Evolutionary conservation across 805 yeast species (phyloP).

Genomic region (Metschnikowia noctiluminum): DNA sequence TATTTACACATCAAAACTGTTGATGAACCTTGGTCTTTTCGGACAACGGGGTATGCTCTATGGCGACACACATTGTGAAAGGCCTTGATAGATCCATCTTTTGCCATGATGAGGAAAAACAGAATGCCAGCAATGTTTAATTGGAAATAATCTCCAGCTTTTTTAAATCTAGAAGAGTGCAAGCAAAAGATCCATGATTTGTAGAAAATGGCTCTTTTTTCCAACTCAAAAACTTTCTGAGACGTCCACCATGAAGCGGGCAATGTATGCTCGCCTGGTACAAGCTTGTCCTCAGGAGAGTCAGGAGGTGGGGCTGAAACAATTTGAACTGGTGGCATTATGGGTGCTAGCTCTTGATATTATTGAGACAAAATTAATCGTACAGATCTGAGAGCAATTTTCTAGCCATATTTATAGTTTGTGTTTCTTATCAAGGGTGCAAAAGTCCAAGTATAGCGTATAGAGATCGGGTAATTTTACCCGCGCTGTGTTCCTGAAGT

Average conservation of each 20-base stretch:
- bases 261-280: constrained; percentile 43
- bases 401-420: constrained; percentile 8
- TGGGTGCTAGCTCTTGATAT: background rate
- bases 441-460: constrained; percentile 3
- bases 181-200: constrained; percentile 55
- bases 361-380: background rate
- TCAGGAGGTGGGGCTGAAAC: constrained; percentile 27
- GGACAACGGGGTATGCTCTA: constrained; percentile 60
- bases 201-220: constrained; percentile 54
- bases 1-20: constrained; percentile 56
- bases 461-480: constrained; percentile 4
- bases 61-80: constrained; percentile 66
- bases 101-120: constrained; percentile 54
- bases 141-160: constrained; percentile 56
- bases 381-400: background rate
- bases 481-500: constrained; percentile 1
- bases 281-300: constrained; percentile 13
- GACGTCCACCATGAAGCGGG: constrained; percentile 70
- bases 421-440: constrained; percentile 8
- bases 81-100: constrained; percentile 50
- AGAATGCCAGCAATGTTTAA: constrained; percentile 51
- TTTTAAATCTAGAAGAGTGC: constrained; percentile 50
- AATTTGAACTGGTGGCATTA: constrained; percentile 6
- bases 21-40: constrained; percentile 58
- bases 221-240: constrained; percentile 54